Base-by-base conservation (phyloP, 176 grass and related monocot genomes). In the Hyparrhenia diplandra region DNA sequence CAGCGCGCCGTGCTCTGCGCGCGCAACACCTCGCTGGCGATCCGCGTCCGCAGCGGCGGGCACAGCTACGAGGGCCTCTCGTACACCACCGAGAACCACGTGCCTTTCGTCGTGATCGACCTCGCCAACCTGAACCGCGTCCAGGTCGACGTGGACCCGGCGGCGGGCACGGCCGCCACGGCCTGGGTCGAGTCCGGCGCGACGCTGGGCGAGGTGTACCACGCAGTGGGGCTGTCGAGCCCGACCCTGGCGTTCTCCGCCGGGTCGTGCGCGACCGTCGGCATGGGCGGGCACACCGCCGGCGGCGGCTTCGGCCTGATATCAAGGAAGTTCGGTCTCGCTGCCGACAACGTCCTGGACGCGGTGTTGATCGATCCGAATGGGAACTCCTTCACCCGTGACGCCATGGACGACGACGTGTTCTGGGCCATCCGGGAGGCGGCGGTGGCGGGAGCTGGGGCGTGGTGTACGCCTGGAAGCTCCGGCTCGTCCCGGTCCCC, bases 371-470 rank as follows among this genome's bases (percentile, higher is more conserved):
- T 97, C 34, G 80, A 67, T 2, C 17, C 94, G 1, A 13, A 58
- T 2, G 91, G 87, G 0, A 13, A 14, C 0, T 8, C 32, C 9
- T 37, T 83, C 18, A 67, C 86, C 54, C 75, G 89, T 4, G 52
- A 3, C 0, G 37, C 82, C 2, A 92, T 97, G 92, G 81, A 76
- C 13, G 80, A 70, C 14, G 89, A 97, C 64, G 74, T 90, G 31
- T 97, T 97, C 30, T 97, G 92, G 94, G 94, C 92, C 0, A 82
- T 94, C 43, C 69, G 92, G n/a, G n/a, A 0, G 92, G 92, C 5
- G 94, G 94, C 32, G 94, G 92, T 0, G 94, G 94, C 0, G 94
- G 94, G 18, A 92, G 92, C 82, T 97, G 85, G 87, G 92, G 89
- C 0, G 89, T 86, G 28, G 83, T 94, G 49, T 94, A 92, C n/a